Evolutionary conservation across 495 filamentous ascomycete species (phyloP), one percentile per base, ranked within the genome.

Genomic region (Chlorociboria aeruginascens): DNA sequence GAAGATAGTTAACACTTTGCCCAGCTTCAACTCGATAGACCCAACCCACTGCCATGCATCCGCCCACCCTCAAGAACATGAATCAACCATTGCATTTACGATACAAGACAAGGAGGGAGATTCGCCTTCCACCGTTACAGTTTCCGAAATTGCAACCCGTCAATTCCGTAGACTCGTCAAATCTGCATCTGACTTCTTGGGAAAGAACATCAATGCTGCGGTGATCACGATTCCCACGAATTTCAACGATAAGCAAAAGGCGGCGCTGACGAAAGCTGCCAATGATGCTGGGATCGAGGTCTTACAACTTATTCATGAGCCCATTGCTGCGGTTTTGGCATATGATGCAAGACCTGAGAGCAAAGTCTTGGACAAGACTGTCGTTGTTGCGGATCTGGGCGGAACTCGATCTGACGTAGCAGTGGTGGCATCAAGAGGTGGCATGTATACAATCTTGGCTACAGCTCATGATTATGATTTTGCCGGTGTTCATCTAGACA

Each of bases 401-500:
- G 92, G 88, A 43, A 96, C 85, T 25, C 79, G 92, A 33, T 95
- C 87, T 28, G 92, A 98, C 65, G 82, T 93, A 40, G 78, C 90
- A 12, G 85, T 98, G 40, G 69, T 98, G 52, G 84, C 89, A 43
- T 90, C 80, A 59, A 79, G 90, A 63, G 86, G 90, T 39, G 92
- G 92, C 54, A 92, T 97, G 73, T 97, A 98, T 76, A 95, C 86
- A 40, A 82, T 95, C 54, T 75, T 98, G 11, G 88, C 93, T 3
- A 94, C 90, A 31, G 79, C 81, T 11, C 92, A 98, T 66, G 92
- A 98, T 71, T 95, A 93, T 63, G 87, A 94, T 60, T 82, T 86
- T 49, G 78, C 82, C 41, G 92, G 92, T 56, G 66, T 74, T 20
- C 78, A 85, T 39, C 69, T 98, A 32, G 92, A 98, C 67, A 74